phyloP scores from a whole-genome alignment of 345 rosid species.

The Euclidium syriacum region DNA sequence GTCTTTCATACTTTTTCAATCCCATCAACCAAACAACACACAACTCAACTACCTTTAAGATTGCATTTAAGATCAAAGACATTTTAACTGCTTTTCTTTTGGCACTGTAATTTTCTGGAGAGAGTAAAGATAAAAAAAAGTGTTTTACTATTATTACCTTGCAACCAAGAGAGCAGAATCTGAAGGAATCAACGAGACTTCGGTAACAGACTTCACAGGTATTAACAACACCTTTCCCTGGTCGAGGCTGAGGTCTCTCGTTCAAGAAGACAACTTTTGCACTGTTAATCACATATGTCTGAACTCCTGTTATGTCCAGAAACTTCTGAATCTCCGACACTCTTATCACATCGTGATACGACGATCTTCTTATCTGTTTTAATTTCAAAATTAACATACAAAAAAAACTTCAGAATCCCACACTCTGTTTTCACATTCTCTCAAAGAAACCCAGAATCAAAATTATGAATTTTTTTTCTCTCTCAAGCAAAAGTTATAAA shows the following conservation, averaged over 20 bases:
- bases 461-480: too few relatives aligned
- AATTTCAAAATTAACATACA: background rate
- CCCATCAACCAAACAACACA: conserved; percentile 13
- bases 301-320: conserved; percentile 84
- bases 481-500: background rate
- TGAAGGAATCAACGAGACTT: conserved; percentile 91
- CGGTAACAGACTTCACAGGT: conserved; percentile 91
- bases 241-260: conserved; percentile 97
- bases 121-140: background rate
- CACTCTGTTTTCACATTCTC: too few relatives aligned
- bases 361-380: conserved; percentile 96
- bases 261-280: conserved; percentile 94
- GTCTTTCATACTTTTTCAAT: background rate
- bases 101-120: background rate
- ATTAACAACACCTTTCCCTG: conserved; percentile 89
- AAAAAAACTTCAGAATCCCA: background rate
- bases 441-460: too few relatives aligned
- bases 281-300: conserved; percentile 95
- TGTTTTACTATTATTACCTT: conserved; percentile 44
- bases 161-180: conserved; percentile 97
- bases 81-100: background rate
- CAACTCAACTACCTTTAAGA: conserved; percentile 6
- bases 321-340: conserved; percentile 85
- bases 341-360: conserved; percentile 96
- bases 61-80: conserved; percentile 9